Evolutionary conservation across 148 eudicot genomes (phyloP).

Genomic region (Simmondsia chinensis): DNA sequence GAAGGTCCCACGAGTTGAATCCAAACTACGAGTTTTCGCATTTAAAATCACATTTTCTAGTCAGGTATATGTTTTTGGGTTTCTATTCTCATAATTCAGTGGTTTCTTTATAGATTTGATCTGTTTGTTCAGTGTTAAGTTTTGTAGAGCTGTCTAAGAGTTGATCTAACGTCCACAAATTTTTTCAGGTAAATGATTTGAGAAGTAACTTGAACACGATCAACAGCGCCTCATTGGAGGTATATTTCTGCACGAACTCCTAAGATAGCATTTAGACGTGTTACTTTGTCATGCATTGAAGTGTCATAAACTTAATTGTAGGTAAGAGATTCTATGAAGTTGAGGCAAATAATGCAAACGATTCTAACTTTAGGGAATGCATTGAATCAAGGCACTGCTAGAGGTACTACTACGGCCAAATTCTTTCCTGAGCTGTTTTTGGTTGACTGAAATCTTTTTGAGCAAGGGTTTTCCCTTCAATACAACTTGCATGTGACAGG

Average conservation of each 20-base stretch:
- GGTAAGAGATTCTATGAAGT: constrained; percentile 83
- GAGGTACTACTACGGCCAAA: constrained; percentile 40
- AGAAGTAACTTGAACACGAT: constrained; percentile 66
- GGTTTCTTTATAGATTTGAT: not conserved
- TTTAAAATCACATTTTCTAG: constrained; percentile 75
- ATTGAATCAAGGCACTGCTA: constrained; percentile 97
- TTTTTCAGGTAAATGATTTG: constrained; percentile 65
- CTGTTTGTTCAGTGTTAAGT: no score
- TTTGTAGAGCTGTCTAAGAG: no score
- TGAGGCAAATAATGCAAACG: constrained; percentile 98
- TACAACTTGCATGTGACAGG: constrained; percentile 33
- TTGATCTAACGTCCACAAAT: not conserved
- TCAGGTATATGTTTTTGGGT: constrained; percentile 43
- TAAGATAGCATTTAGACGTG: not conserved
- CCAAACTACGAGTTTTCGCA: constrained; percentile 91
- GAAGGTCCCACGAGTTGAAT: constrained; percentile 95
- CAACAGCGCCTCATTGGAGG: constrained; percentile 83
- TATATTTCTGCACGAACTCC: constrained; percentile 12
- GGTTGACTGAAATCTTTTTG: constrained; percentile 1
- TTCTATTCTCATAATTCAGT: not conserved
- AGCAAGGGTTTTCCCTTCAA: not conserved
- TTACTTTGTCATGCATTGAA: not conserved
- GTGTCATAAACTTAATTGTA: no score
- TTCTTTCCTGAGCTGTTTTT: not conserved
- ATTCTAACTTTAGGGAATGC: constrained; percentile 96